A percentile compares a stretch with the other conserved stretches of the same genome.
Conservation (phyloP, 2,329 filamentous ascomycete species). For the Exophiala dermatitidis region DNA sequence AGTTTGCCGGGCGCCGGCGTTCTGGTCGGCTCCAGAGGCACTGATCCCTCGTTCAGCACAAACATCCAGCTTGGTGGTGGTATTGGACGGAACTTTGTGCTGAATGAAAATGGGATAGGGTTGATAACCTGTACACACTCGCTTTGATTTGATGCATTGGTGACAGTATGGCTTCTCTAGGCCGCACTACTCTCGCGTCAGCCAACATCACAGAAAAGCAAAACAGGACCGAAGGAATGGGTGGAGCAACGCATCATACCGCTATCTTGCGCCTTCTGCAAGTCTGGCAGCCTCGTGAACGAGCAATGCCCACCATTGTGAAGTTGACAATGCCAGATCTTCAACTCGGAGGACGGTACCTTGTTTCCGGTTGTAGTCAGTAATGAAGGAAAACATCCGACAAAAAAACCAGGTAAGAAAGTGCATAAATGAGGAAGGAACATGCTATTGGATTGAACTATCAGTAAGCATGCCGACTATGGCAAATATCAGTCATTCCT, state of each 20-base stretch:
- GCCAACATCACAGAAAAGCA: not conserved
- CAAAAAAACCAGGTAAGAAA: too few relatives aligned
- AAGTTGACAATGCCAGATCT: not conserved
- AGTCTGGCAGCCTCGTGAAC: constrained; percentile 28
- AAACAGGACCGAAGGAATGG: too few relatives aligned
- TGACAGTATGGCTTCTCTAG: constrained; percentile 29
- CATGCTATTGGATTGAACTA: too few relatives aligned
- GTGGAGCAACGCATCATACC: constrained; percentile 7
- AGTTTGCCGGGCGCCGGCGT: too few relatives aligned
- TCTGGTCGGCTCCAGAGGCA: too few relatives aligned
- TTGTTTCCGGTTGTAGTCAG: too few relatives aligned
- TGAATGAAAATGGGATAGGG: constrained; percentile 29
- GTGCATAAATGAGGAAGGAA: too few relatives aligned
- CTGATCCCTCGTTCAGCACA: too few relatives aligned
- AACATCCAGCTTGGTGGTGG: not conserved
- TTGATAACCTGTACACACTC: constrained; percentile 30
- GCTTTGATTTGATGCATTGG: constrained; percentile 30
- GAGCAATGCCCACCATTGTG: constrained; percentile 28
- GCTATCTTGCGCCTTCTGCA: constrained; percentile 29
- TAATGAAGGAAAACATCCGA: too few relatives aligned
- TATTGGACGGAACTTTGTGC: constrained; percentile 17
- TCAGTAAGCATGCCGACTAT: too few relatives aligned
- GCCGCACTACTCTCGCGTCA: constrained; percentile 27
- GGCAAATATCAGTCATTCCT: too few relatives aligned
- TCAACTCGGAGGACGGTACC: not conserved